Base-by-base conservation (phyloP, 768 basidiomycete species). In the Tubosaeta sp. region DNA sequence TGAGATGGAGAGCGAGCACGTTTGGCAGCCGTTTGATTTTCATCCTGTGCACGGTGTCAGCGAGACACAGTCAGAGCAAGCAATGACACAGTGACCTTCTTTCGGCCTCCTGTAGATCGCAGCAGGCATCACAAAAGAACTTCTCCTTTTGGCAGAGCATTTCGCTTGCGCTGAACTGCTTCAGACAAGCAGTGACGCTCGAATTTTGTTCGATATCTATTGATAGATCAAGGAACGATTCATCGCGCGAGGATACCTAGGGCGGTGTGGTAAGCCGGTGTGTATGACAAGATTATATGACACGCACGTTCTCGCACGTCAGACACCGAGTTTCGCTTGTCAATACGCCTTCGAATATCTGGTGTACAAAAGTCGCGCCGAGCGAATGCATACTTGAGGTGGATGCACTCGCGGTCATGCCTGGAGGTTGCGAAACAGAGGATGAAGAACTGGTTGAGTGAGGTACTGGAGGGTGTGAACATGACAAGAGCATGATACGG, bases 141-240 rank as follows among this genome's bases (percentile, higher is more conserved):
- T 98, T 98, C 76, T 99, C 97, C 69, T 82, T 88, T 69, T 95
- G 92, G 60, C 92, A 94, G 18, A 99, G 81, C 94, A 97, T 99
- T 71, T 99, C 96, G 63, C 88, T 91, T 35, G 94, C 94, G 63
- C 92, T 95, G 68, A 99, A 99, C 65, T 94, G 92, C 41, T 93
- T 82, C 31, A 99, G 80, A 67, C 96, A 99, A 7, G 94, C 88
- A 2, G 94, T 95, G 47, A 99, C 86, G 56, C 92, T 95, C 3
- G 94, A 90, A 69, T 98, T 96, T 68, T 96, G 92, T 67, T 97
- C 95, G 59, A 99, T 98, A 68, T 99, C 96, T 70, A 99, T 92
- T 5, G 94, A 97, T n/a, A 99, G 78, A 71, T 99, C 96, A 48
- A 99, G 80, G 72, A 99, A 99, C 10, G 87, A 83, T 69, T 99